phyloP scores from a whole-genome alignment of 208 protist species.

The Cochliopodium minus region DNA sequence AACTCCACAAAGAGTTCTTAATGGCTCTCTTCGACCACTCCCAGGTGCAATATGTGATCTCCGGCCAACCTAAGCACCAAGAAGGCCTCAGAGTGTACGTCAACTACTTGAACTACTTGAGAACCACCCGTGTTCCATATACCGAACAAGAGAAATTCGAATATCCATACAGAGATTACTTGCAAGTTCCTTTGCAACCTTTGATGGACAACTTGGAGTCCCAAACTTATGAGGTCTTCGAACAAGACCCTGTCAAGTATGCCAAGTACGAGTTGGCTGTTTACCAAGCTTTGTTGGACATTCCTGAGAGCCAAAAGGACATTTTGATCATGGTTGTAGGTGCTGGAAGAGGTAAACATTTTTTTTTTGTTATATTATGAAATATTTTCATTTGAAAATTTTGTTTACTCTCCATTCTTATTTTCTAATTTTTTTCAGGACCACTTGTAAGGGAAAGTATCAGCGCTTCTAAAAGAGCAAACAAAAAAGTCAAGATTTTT shows the following conservation, averaged over 20 bases:
- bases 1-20: constrained; percentile 36
- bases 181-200: constrained; percentile 82
- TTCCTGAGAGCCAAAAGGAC: constrained; percentile 11
- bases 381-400: too few relatives aligned
- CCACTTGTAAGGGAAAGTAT: constrained; percentile 68
- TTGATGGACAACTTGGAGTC: constrained; percentile 86
- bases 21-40: constrained; percentile 5
- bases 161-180: constrained; percentile 59
- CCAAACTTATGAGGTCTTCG: constrained; percentile 92
- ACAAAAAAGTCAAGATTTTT: constrained; percentile 57
- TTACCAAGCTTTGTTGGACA: constrained; percentile 40
- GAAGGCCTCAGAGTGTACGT: constrained; percentile 27
- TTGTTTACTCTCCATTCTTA: too few relatives aligned
- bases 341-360: constrained; percentile 82
- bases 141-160: constrained; percentile 33
- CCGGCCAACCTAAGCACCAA: constrained; percentile 13
- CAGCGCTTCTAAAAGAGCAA: constrained; percentile 38
- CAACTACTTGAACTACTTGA: constrained; percentile 34
- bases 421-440: too few relatives aligned
- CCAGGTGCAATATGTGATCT: constrained; percentile 37
- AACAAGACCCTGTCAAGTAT: constrained; percentile 90
- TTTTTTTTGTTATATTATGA: too few relatives aligned
- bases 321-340: constrained; percentile 80
- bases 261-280: constrained; percentile 65
- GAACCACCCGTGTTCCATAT: constrained; percentile 5